Conservation (phyloP, 495 filamentous ascomycete species). For the Thermothielavioides terrestris region DNA sequence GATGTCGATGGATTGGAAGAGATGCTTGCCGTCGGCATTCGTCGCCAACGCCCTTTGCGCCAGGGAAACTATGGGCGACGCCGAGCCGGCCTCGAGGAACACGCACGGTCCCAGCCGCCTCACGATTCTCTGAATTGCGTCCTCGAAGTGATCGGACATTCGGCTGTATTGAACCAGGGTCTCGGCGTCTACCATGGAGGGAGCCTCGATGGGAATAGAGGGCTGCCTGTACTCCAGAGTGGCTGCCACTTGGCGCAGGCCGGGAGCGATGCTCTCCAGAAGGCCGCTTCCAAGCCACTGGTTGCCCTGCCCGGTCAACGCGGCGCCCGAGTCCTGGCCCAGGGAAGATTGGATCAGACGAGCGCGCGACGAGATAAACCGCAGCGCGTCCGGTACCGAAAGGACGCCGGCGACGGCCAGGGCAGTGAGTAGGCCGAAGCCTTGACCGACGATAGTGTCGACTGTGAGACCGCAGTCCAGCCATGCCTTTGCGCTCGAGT, state of each 20-base stretch:
- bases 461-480: constrained; percentile 39
- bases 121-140: constrained; percentile 25
- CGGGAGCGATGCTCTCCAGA: constrained; percentile 25
- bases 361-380: constrained; percentile 36
- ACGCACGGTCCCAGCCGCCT: constrained; percentile 17
- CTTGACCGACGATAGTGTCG: constrained; percentile 40
- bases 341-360: constrained; percentile 28
- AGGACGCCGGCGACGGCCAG: constrained; percentile 35
- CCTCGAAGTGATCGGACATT: constrained; percentile 26
- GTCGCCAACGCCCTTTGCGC: neutral
- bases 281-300: constrained; percentile 22
- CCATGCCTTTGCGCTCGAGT: constrained; percentile 42
- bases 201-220: constrained; percentile 27
- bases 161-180: constrained; percentile 2
- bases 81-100: constrained; percentile 4
- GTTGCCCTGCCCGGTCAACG: constrained; percentile 33
- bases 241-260: constrained; percentile 19
- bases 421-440: constrained; percentile 47
- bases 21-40: no score
- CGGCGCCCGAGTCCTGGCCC: constrained; percentile 36
- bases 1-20: no score
- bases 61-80: constrained; percentile 10
- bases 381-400: constrained; percentile 28
- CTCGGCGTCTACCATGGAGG: constrained; percentile 3
- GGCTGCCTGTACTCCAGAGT: constrained; percentile 23